Evolutionary conservation across 1,284 basidiomycete species (phyloP), one percentile per base, ranked within the genome.

Genomic region (Fomitiporia mediterranea): DNA sequence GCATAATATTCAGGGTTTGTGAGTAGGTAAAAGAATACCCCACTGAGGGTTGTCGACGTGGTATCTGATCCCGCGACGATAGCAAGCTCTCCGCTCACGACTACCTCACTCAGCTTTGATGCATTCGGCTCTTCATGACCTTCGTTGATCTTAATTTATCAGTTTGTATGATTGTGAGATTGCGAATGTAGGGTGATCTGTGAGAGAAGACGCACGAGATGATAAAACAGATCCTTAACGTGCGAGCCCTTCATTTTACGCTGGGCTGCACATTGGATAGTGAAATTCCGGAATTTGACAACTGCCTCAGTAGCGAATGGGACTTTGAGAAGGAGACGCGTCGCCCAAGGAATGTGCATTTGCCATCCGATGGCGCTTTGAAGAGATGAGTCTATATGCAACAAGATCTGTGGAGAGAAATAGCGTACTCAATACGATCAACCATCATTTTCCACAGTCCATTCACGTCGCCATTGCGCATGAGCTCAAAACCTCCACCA

Each of bases 61-160:
- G 70, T 71, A 54, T 75, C 74, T 30, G 74, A 65, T 32, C 74
- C 74, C 5, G 57, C 57, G 17, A 73, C 37, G 39, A 76, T 73
- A 3, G 72, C 70, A 3, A 74, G 64, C 13, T 66, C 53, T 2
- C 67, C 62, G 44, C 73, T 71, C 11, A 69, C 64, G 15, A 65
- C 52, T 32, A 74, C 59, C 46, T 64, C 65, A 52, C 47, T 60
- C 4, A 56, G 47, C 59, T 62, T 46, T 27, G 65, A 50, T 19
- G 65, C 27, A 2, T 32, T 68, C 64, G 6, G 56, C 43, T 46
- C 69, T 66, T 61, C 53, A 67, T 63, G 4, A 64, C 65, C 9
- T 50, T 51, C 44, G 69, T 65, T 19, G 63, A 66, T 34, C 67
- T 65, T 3, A 63, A 63, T 23, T 65, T 0, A n/a, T n/a, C n/a